A percentile compares a stretch with the other conserved stretches of the same genome.
Conservation (phyloP, 495 filamentous ascomycete species). For the Extremus antarcticus region DNA sequence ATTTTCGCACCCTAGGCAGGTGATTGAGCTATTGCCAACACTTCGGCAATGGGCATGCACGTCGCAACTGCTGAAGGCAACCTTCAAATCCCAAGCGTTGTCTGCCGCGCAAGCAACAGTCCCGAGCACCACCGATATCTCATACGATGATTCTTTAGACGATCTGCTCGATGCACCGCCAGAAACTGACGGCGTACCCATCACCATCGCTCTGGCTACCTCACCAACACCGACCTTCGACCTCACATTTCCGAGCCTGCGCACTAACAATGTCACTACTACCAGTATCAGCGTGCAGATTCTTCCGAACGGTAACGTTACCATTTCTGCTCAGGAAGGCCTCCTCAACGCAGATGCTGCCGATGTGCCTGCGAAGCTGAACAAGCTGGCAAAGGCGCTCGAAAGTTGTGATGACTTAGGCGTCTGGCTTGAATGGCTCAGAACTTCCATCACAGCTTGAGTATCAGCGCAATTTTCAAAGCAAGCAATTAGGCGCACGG, state of each 20-base stretch:
- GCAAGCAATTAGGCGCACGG: no score
- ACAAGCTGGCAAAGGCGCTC: slow-evolving; percentile 23
- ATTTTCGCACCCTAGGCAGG: slow-evolving; percentile 78
- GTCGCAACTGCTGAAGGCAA: slow-evolving; percentile 20
- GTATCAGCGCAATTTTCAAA: background rate
- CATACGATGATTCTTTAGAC: background rate
- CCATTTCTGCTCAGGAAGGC: slow-evolving; percentile 9
- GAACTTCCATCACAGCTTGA: background rate
- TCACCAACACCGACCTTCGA: slow-evolving; percentile 10
- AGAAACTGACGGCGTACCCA: slow-evolving; percentile 12
- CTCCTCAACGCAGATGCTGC: background rate
- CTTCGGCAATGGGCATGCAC: slow-evolving; percentile 30
- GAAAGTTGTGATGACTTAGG: slow-evolving; percentile 26
- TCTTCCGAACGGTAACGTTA: slow-evolving; percentile 21
- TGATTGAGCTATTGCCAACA: slow-evolving; percentile 61
- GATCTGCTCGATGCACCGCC: background rate
- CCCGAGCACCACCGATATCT: background rate
- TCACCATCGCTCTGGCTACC: slow-evolving; percentile 13
- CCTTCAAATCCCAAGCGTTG: slow-evolving; percentile 2
- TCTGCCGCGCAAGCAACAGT: background rate
- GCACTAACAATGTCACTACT: background rate
- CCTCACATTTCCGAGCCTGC: slow-evolving; percentile 8
- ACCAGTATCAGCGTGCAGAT: slow-evolving; percentile 20
- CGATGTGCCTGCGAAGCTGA: slow-evolving; percentile 7
- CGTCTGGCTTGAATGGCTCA: slow-evolving; percentile 29